These are phyloP conservation scores for Rhexocercosporidium sp. DNA, from an alignment of 2,329 filamentous ascomycete genomes.

Conservation along the genomic window DNA sequence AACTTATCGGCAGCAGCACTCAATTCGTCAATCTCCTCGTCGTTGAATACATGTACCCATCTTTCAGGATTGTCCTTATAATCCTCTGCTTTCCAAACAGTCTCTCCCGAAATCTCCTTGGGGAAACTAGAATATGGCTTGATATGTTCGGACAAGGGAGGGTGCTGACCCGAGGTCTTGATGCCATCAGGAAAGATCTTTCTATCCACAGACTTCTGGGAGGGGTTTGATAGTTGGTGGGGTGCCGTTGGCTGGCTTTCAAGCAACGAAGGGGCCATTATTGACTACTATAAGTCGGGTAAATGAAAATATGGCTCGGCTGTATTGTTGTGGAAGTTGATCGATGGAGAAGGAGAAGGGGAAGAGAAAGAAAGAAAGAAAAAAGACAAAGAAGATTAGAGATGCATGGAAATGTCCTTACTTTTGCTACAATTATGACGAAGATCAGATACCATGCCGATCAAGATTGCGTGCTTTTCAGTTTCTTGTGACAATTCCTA, in stretches of 20 bases:
- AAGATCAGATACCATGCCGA: not conserved
- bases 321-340: not conserved
- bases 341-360: not conserved
- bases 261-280: slow-evolving; percentile 21
- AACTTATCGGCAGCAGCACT: slow-evolving; percentile 71
- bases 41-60: slow-evolving; percentile 75
- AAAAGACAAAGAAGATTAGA: not conserved
- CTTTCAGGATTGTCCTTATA: slow-evolving; percentile 43
- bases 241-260: slow-evolving; percentile 13
- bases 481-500: not conserved
- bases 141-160: slow-evolving; percentile 69
- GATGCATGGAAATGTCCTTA: not conserved
- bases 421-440: not conserved
- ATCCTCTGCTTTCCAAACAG: slow-evolving; percentile 67
- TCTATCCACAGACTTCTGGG: slow-evolving; percentile 27
- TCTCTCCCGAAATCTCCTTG: slow-evolving; percentile 70
- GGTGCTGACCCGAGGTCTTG: slow-evolving; percentile 69
- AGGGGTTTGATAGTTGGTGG: slow-evolving; percentile 14
- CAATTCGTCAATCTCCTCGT: slow-evolving; percentile 70
- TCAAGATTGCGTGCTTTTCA: slow-evolving; percentile 10
- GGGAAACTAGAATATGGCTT: slow-evolving; percentile 73
- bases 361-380: not conserved
- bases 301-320: not conserved
- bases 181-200: slow-evolving; percentile 44
- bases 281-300: not conserved